phyloP scores from a whole-genome alignment of 257 asterid genomes.

The Nicotiana knightiana region DNA sequence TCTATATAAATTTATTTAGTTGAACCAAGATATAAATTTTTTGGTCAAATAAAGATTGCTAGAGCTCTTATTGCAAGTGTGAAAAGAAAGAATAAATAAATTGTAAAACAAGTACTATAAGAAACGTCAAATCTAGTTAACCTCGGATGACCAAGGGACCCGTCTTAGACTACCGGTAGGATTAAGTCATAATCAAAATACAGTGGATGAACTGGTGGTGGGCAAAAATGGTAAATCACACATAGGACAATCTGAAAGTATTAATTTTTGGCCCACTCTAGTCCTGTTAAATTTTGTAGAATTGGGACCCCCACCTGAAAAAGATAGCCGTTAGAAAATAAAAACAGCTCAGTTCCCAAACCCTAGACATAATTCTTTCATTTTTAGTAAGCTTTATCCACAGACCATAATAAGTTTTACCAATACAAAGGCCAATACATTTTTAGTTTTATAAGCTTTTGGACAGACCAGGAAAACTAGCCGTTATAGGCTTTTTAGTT shows the following conservation, averaged over 20 bases:
- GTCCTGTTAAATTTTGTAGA: slow-evolving; percentile 11
- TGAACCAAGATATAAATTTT: no score
- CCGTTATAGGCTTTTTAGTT: slow-evolving; percentile 43
- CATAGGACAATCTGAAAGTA: not conserved
- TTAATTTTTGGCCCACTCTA: not conserved
- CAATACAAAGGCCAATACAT: slow-evolving; percentile 1
- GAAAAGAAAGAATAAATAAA: no score
- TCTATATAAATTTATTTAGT: no score
- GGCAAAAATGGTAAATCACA: not conserved
- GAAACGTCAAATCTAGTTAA: slow-evolving; percentile 4
- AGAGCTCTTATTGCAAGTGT: no score
- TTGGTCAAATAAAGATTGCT: no score
- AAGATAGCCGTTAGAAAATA: slow-evolving; percentile 65
- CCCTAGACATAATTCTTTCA: slow-evolving; percentile 25
- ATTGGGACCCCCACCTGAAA: slow-evolving; percentile 39
- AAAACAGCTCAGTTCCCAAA: slow-evolving; percentile 15
- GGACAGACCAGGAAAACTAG: slow-evolving; percentile 48
- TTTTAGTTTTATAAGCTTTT: not conserved
- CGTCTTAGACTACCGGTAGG: slow-evolving; percentile 7
- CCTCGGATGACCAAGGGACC: slow-evolving; percentile 23
- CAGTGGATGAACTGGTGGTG: not conserved
- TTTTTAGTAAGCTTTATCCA: not conserved
- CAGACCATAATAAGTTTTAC: not conserved
- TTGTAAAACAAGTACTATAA: not conserved
- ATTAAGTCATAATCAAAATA: not conserved